Evolutionary conservation across 768 basidiomycete genomes (phyloP), one percentile per base, ranked within the genome.

Genomic region (Pleurotus platypus): DNA sequence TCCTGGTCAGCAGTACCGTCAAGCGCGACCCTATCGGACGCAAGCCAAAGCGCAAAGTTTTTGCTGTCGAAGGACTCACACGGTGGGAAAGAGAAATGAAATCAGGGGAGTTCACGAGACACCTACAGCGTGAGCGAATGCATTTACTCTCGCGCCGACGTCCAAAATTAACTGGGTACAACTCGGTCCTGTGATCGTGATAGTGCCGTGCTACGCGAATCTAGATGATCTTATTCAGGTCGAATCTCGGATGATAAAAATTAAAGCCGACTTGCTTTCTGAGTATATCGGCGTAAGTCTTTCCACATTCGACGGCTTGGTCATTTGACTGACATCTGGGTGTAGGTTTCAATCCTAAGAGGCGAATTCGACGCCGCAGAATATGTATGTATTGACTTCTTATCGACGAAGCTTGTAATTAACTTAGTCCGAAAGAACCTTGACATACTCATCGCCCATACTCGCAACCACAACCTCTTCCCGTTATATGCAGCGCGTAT

Each of bases 21-120:
- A 89, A 90, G 62, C 81, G 87, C 12, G 89, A 92, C 63, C 79
- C 85, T 0, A 81, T 87, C 0, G 91, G 89, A 40, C 77, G 87
- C 22, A 86, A 82, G 54, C 90, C 90, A 3, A 89, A 86, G 72
- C 78, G 86, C 58, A 84, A 81, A 47, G 72, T 88, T 0, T 92
- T 90, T 70, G 84, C 87, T 0, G 67, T 68, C 5, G 89, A 88
- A 59, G 90, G 88, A 0, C 49, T 88, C 5, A 66, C 72, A 18
- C 68, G 79, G 18, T 72, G 79, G 57, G 78, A 81, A 55, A 76
- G 74, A 56, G 85, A 81, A 64, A 63, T 74, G 49, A 67, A 62
- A 24, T 20, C 39, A n/a, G 51, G 51, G 15, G 51, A 54, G 37
- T 54, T 54, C 24, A 39, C n/a, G 49, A 78, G 72, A 57, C 75